Evolutionary conservation across 345 rosid species (phyloP).

Genomic region (Kandelia obovata): DNA sequence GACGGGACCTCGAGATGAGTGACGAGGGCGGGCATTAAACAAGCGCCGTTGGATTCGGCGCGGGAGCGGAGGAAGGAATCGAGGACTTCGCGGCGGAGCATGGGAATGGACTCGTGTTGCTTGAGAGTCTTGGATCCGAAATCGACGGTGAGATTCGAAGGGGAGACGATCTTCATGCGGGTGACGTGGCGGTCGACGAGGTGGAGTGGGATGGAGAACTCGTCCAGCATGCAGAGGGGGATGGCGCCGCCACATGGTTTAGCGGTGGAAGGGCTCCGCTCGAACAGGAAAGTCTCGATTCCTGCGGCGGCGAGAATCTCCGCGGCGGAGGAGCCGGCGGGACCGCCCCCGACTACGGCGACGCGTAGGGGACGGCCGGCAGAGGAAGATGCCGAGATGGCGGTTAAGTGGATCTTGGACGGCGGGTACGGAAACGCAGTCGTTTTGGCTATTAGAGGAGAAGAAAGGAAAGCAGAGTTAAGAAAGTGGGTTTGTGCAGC

Average conservation of each 20-base stretch:
- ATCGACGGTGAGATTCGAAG: slow-evolving; percentile 60
- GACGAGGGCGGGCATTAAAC: slow-evolving; percentile 46
- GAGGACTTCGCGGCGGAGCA: slow-evolving; percentile 71
- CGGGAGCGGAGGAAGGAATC: slow-evolving; percentile 65
- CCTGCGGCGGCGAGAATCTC: slow-evolving; percentile 53
- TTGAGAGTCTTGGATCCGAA: slow-evolving; percentile 54
- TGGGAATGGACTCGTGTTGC: slow-evolving; percentile 56
- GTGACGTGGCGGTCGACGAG: slow-evolving; percentile 69
- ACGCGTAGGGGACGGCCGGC: slow-evolving; percentile 48
- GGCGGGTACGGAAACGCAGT: neutral
- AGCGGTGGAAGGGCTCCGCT: slow-evolving; percentile 48
- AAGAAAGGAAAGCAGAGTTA: neutral
- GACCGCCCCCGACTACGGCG: slow-evolving; percentile 65
- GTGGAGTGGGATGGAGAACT: slow-evolving; percentile 52
- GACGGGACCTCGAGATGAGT: slow-evolving; percentile 46
- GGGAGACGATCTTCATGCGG: slow-evolving; percentile 64
- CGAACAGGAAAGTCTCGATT: slow-evolving; percentile 64
- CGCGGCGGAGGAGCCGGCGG: slow-evolving; percentile 60
- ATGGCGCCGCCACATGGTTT: slow-evolving; percentile 80
- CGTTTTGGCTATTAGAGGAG: slow-evolving; percentile 13
- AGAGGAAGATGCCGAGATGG: slow-evolving; percentile 26
- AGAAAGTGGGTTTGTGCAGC: slow-evolving; percentile 1
- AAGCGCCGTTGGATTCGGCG: slow-evolving; percentile 51
- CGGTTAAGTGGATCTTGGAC: slow-evolving; percentile 2
- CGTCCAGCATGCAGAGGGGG: slow-evolving; percentile 70